phyloP scores from a whole-genome alignment of 2,329 filamentous ascomycete genomes.

The Lachnellula hyalina region DNA sequence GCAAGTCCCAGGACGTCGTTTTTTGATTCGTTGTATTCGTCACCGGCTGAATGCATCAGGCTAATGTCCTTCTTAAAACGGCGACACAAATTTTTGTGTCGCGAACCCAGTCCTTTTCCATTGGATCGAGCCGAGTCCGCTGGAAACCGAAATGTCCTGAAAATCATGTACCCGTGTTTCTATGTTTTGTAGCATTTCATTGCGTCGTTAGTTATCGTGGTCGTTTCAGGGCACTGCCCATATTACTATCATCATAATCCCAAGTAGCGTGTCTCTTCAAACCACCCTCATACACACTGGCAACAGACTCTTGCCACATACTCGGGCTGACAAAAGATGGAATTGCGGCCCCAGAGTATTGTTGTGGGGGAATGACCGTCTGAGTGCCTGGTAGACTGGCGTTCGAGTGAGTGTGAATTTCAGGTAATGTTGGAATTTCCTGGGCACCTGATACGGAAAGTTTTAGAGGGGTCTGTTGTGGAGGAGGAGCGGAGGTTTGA shows the following conservation, averaged over 20 bases:
- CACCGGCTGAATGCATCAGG: conserved; percentile 6
- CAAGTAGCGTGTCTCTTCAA: conserved; percentile 50
- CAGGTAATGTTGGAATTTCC: conserved; percentile 42
- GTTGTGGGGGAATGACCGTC: conserved; percentile 44
- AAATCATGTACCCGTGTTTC: background rate
- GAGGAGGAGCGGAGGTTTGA: conserved; percentile 30
- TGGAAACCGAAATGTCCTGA: background rate
- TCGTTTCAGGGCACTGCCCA: conserved; percentile 22
- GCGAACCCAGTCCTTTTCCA: background rate
- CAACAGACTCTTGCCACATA: conserved; percentile 70
- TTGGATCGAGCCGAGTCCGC: background rate
- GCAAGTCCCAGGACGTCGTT: conserved; percentile 2
- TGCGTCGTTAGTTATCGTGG: conserved; percentile 16
- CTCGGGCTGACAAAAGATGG: conserved; percentile 61
- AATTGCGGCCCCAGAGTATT: conserved; percentile 49
- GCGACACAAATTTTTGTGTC: background rate
- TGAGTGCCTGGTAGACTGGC: conserved; percentile 38
- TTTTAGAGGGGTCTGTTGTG: conserved; percentile 31
- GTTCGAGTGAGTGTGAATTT: conserved; percentile 46
- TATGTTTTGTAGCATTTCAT: background rate
- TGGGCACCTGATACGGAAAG: conserved; percentile 32
- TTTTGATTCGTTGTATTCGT: background rate
- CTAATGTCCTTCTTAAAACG: background rate
- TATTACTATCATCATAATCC: conserved; percentile 38
- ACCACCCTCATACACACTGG: conserved; percentile 61